Percentiles rank a stretch among this genome's conserved stretches.
Conservation (phyloP, 495 filamentous ascomycete species). For the Aspergillus nidulans region DNA sequence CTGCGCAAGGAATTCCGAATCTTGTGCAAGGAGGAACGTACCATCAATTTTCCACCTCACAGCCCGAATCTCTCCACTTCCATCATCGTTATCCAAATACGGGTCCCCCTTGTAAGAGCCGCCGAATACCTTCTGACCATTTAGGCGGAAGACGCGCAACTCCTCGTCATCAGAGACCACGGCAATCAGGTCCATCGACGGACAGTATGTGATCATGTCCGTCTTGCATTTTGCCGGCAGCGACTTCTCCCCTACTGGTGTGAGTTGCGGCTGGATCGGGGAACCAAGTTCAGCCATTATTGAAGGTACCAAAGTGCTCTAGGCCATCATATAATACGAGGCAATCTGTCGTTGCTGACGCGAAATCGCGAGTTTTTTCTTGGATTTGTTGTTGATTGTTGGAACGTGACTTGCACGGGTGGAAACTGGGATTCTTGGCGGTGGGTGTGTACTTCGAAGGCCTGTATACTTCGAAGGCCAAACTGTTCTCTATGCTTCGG, state of each 20-base stretch:
- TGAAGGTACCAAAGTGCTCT: background rate
- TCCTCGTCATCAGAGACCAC: conserved; percentile 62
- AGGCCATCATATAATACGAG: conserved; percentile 14
- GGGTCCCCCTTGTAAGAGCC: conserved; percentile 44
- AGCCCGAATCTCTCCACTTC: conserved; percentile 47
- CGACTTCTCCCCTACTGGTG: conserved; percentile 52
- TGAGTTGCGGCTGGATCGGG: conserved; percentile 30
- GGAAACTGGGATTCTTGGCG: conserved; percentile 32
- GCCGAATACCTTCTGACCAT: conserved; percentile 66
- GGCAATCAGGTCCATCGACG: conserved; percentile 74
- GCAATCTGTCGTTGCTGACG: background rate
- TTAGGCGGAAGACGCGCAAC: conserved; percentile 61
- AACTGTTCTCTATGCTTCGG: too few species aligned
- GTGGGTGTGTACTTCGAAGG: too few species aligned
- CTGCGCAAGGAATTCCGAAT: background rate
- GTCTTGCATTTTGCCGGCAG: conserved; percentile 52
- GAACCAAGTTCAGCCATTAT: conserved; percentile 27
- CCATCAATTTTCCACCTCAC: conserved; percentile 80
- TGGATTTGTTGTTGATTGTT: conserved; percentile 11
- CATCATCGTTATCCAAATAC: conserved; percentile 46
- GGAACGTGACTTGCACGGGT: conserved; percentile 3
- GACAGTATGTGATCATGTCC: conserved; percentile 65
- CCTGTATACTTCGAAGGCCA: too few species aligned
- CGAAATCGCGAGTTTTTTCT: background rate
- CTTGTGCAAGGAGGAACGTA: conserved; percentile 26